A percentile compares a stretch with the other conserved stretches of the same genome.
phyloP scores from a whole-genome alignment of 306 rosid genomes.

The Cicer pinnatifidum region DNA sequence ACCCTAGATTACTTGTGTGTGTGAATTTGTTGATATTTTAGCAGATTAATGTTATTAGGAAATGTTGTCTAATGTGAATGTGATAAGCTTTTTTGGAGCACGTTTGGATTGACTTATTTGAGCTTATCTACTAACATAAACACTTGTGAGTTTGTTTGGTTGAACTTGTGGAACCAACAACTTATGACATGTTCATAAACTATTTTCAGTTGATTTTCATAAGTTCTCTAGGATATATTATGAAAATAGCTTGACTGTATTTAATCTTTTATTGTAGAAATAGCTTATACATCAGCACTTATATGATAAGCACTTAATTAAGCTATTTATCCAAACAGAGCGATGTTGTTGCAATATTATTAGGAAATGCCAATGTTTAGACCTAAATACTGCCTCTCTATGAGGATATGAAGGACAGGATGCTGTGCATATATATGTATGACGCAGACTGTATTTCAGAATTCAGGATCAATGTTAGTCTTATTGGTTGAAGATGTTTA shows the following conservation, averaged over 20 bases:
- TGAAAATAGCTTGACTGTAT: no score
- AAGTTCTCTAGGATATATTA: no score
- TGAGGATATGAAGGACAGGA: background rate
- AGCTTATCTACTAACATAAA: no score
- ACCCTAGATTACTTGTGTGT: slow-evolving; percentile 9
- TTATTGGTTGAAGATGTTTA: slow-evolving; percentile 20
- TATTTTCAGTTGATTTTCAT: no score
- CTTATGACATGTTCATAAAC: no score
- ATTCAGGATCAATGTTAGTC: background rate
- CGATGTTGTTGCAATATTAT: background rate
- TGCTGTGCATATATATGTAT: background rate
- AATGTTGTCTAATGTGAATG: slow-evolving; percentile 7
- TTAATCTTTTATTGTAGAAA: no score
- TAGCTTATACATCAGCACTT: no score
- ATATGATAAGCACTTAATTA: no score
- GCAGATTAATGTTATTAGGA: slow-evolving; percentile 33
- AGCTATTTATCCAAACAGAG: no score
- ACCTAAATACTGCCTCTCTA: background rate
- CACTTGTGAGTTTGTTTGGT: no score
- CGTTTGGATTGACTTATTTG: no score
- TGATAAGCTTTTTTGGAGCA: background rate
- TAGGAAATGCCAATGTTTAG: slow-evolving; percentile 24
- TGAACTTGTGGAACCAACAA: no score
- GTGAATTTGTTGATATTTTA: slow-evolving; percentile 4
- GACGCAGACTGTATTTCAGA: background rate